Evolutionary conservation across 306 rosid species (phyloP).

Genomic region (Rosa multiflora): DNA sequence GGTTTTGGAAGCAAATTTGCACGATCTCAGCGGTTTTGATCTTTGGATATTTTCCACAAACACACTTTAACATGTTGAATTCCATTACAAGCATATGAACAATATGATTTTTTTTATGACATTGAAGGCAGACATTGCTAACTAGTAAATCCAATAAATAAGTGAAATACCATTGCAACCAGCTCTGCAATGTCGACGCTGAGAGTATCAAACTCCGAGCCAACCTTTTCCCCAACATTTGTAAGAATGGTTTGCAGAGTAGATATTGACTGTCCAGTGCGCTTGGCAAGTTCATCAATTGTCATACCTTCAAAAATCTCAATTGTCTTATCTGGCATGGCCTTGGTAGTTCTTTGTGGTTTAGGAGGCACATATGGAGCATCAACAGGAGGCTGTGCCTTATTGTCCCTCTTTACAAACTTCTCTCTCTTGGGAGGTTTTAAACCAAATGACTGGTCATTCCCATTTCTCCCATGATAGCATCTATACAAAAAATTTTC

Average conservation of each 20-base stretch:
- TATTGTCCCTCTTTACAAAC: conserved; percentile 50
- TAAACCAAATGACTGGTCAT: conserved; percentile 48
- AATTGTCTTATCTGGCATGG: conserved; percentile 54
- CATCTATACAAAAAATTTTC: conserved; percentile 36
- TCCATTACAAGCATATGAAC: conserved; percentile 6
- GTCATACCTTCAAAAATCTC: conserved; percentile 97
- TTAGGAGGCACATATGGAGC: conserved; percentile 71
- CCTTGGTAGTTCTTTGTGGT: conserved; percentile 41
- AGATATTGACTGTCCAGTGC: conserved; percentile 59
- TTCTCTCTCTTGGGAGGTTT: conserved; percentile 63
- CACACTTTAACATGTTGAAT: not conserved
- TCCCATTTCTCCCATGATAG: conserved; percentile 61
- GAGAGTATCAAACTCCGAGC: conserved; percentile 85
- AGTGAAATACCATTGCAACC: conserved; percentile 70
- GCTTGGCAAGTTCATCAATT: conserved; percentile 75
- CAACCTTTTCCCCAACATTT: conserved; percentile 78
- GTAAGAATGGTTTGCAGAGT: conserved; percentile 65
- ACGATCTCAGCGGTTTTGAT: conserved; percentile 7
- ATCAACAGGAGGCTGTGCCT: conserved; percentile 68
- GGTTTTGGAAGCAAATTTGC: not conserved
- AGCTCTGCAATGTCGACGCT: conserved; percentile 73
- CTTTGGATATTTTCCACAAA: conserved; percentile 12
- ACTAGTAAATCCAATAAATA: not conserved
- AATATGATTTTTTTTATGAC: not conserved
- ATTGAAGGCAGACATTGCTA: not conserved